Conservation (phyloP, 2,329 filamentous ascomycete species). For the Falciphora oryzae region DNA sequence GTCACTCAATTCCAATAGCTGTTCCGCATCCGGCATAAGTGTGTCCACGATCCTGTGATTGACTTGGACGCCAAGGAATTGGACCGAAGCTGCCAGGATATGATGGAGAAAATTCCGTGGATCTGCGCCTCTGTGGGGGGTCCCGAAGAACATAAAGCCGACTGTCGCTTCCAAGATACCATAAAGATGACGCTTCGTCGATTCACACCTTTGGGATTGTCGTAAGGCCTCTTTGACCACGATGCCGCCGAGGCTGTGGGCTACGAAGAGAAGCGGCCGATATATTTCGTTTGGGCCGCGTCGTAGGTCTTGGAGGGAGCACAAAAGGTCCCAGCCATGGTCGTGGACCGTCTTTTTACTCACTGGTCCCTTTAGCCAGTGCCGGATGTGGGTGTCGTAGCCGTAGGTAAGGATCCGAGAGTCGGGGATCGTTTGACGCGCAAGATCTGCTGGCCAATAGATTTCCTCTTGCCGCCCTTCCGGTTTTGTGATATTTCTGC, state of each 20-base stretch:
- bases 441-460: neutral
- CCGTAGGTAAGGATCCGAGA: constrained; percentile 21
- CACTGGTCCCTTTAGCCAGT: constrained; percentile 15
- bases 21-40: constrained; percentile 27
- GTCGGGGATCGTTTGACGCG: neutral
- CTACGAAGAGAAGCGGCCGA: constrained; percentile 25
- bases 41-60: constrained; percentile 28
- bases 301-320: constrained; percentile 25
- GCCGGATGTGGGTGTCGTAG: constrained; percentile 24
- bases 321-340: constrained; percentile 28
- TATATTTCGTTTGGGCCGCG: constrained; percentile 12
- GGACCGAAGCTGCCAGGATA: constrained; percentile 12
- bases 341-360: constrained; percentile 27
- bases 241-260: constrained; percentile 8
- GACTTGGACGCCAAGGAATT: constrained; percentile 18
- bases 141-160: constrained; percentile 29
- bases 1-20: constrained; percentile 26
- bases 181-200: constrained; percentile 12
- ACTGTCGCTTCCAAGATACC: constrained; percentile 19
- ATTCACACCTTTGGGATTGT: constrained; percentile 11
- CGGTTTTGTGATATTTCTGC: neutral
- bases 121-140: constrained; percentile 25
- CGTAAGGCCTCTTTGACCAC: constrained; percentile 24
- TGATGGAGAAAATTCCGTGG: constrained; percentile 19
- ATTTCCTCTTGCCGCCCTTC: neutral